Evolutionary conservation across 306 rosid species (phyloP).

Genomic region (Luffa aegyptiaca): DNA sequence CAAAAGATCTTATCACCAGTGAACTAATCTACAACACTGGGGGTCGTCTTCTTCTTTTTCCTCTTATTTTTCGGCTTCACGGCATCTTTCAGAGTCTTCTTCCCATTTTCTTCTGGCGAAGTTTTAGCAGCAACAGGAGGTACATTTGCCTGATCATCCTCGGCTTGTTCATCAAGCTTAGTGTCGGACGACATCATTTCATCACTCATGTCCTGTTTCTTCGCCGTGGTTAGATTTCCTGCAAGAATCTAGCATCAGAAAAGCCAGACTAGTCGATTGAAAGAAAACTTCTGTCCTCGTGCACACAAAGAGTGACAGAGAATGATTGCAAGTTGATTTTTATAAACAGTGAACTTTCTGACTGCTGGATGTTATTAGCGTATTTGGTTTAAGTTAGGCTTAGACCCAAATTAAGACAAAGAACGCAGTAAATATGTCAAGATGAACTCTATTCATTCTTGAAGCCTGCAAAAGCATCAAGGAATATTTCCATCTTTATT

Average conservation of each 20-base stretch:
- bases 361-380: not conserved
- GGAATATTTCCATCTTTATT: not conserved
- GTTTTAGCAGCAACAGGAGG: conserved; percentile 16
- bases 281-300: not conserved
- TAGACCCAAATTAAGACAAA: not conserved
- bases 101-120: conserved; percentile 26
- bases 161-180: conserved; percentile 33
- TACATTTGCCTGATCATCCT: conserved; percentile 20
- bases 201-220: conserved; percentile 21
- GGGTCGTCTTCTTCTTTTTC: conserved; percentile 36
- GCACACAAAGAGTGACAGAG: not conserved
- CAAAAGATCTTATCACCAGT: not conserved
- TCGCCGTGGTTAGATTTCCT: conserved; percentile 32
- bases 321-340: not conserved
- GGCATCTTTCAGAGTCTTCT: conserved; percentile 63
- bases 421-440: not conserved
- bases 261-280: not conserved
- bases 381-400: not conserved
- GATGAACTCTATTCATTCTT: not conserved
- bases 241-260: conserved; percentile 9
- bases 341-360: not conserved
- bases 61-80: conserved; percentile 70
- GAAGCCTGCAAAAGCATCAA: not conserved
- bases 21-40: conserved; percentile 32
- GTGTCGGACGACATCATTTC: conserved; percentile 12